Base-by-base conservation (phyloP, 2,329 filamentous ascomycete genomes). In the Curvularia lunata region DNA sequence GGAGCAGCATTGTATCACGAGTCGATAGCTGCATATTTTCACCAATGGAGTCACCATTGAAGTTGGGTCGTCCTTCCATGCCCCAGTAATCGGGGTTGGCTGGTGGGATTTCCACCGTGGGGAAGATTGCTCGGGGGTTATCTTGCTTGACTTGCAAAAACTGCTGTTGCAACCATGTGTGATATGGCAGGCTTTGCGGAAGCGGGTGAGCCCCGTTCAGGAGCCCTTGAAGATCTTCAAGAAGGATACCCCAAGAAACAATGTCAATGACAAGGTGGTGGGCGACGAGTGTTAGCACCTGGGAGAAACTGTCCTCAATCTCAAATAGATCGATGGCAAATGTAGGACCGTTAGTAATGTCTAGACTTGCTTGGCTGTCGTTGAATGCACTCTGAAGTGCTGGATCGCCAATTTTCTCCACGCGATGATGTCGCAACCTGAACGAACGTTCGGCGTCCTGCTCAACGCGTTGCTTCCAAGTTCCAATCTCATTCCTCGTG, bases 251-350 rank as follows among this genome's bases (percentile, higher is more conserved):
- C 76, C 76, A 78, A 0, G 75, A 78, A 3, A 79, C 76, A 1
- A 78, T 66, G 46, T 78, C 75, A 16, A 76, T 67, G 6, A 77
- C 62, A 0, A 78, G 59, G 52, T 78, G 75, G 50, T 78, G 75
- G 6, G 70, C 72, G 56, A 59, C 80, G 46, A 75, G 77, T 56
- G 25, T 77, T 61, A 69, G 78, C 58, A 67, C 65, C 13, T 62
- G 78, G 52, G 51, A 76, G 56, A 70, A 66, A 16, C 67, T 64
- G 1, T 72, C 71, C 37, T 76, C 60, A 3, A 77, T 56, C 5
- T 75, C 61, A 56, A 82, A 78, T 9, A 82, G 59, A 51, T 82
- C 78, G 3, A 79, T 71, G 0, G 77, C 77, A 30, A 82, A 66
- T 0, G 81, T 62, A 1, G 80, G 77, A 0, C 77, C 77, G 21